phyloP scores from a whole-genome alignment of 1,284 basidiomycete species.

The Sphaerobolus stellatus region DNA sequence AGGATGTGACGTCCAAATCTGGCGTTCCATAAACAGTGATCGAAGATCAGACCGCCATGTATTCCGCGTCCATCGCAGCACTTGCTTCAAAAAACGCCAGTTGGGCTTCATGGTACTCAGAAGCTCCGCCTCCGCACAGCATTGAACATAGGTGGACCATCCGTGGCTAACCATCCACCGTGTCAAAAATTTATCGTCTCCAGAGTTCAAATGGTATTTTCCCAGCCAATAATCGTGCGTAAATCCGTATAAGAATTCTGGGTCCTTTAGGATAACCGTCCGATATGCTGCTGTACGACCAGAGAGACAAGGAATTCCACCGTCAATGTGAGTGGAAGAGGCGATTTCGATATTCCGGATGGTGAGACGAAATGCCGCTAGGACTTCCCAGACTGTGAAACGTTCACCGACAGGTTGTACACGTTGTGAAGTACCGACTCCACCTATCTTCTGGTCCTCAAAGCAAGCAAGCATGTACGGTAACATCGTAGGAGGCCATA shows the following conservation, averaged over 20 bases:
- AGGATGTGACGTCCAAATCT: conserved; percentile 86
- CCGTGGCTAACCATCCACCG: conserved; percentile 94
- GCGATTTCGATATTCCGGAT: conserved; percentile 93
- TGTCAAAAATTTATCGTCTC: conserved; percentile 94
- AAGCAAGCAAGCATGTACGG: conserved; percentile 87
- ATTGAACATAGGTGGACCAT: conserved; percentile 91
- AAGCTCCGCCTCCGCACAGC: conserved; percentile 86
- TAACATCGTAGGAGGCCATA: conserved; percentile 88
- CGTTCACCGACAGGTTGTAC: conserved; percentile 74
- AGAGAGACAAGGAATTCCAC: conserved; percentile 86
- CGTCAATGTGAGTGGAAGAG: conserved; percentile 86
- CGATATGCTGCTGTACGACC: conserved; percentile 91
- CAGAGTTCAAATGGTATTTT: conserved; percentile 90
- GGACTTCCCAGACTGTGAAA: conserved; percentile 92
- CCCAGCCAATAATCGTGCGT: conserved; percentile 92
- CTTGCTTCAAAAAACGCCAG: conserved; percentile 92
- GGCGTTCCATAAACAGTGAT: conserved; percentile 82
- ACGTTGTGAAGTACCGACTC: conserved; percentile 87
- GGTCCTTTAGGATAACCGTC: conserved; percentile 91
- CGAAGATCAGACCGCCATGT: conserved; percentile 90
- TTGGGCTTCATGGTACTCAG: conserved; percentile 94
- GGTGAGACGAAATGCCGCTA: conserved; percentile 87
- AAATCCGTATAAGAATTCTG: conserved; percentile 87
- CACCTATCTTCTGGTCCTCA: conserved; percentile 90
- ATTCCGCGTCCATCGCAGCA: conserved; percentile 89